Evolutionary conservation across 306 rosid species (phyloP).

Genomic region (Glycine soja): DNA sequence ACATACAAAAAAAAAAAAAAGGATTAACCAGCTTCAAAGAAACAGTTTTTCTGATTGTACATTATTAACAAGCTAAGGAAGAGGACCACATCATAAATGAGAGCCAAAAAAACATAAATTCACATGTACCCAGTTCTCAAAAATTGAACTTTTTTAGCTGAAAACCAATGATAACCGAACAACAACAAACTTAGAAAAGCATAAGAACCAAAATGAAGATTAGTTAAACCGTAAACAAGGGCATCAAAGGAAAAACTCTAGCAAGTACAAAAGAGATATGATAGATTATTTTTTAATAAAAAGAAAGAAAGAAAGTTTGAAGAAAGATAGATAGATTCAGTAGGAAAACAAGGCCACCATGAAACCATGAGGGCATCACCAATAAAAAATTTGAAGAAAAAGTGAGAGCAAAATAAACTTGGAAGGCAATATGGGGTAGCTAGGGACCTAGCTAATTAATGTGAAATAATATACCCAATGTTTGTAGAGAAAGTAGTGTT

Average conservation of each 20-base stretch:
- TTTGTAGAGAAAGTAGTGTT: conserved; percentile 2
- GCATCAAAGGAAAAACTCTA: conserved; percentile 6
- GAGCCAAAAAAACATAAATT: neutral
- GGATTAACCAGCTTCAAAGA: conserved; percentile 52
- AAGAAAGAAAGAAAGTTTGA: neutral
- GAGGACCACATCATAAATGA: conserved; percentile 29
- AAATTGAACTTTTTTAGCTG: neutral
- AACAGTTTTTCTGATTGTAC: conserved; percentile 46
- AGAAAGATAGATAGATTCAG: conserved; percentile 45
- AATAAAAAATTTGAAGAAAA: neutral
- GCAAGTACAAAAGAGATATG: conserved; percentile 1
- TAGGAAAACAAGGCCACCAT: conserved; percentile 49
- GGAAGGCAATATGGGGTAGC: neutral
- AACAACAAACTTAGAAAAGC: neutral
- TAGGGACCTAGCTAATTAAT: conserved; percentile 9
- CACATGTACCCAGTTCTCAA: conserved; percentile 45
- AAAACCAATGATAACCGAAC: conserved; percentile 22
- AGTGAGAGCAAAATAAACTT: conserved; percentile 12
- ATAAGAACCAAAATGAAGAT: neutral
- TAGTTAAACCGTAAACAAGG: conserved; percentile 8
- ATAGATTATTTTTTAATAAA: neutral
- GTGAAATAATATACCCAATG: neutral
- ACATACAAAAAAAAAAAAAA: neutral
- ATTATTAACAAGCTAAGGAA: conserved; percentile 19
- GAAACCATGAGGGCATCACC: conserved; percentile 42